Evolutionary conservation across 331 rosid species (phyloP), one percentile per base, ranked within the genome.

Genomic region (Pyrus hybrid): DNA sequence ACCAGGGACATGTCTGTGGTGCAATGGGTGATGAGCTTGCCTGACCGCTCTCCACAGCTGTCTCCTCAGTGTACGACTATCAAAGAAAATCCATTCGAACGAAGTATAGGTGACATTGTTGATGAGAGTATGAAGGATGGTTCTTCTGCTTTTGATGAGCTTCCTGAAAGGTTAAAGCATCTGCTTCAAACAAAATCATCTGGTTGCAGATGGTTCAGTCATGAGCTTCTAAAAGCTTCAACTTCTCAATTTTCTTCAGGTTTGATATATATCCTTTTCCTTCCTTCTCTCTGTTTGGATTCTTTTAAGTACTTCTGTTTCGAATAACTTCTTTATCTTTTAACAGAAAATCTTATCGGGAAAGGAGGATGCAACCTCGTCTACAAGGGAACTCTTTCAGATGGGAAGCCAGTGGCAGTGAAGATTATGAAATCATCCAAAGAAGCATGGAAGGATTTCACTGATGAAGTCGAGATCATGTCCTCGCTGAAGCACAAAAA

Each of bases 291-390:
- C 47, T 8, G 3, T 63, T 71, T 63, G 64, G 47, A 71, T 7
- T 57, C 28, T 57, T 57, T 22, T 13, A 23, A 35, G 77, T 70
- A 12, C 63, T 30, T 67, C 8, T 43, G 22, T 33, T 51, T 30
- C 47, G 10, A 57, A 4, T 7, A 63, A 67, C 4, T 11, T 68
- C 5, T n/a, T 53, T 11, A 16, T 41, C 14, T 35, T 83, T 76
- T 18, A 56, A 80, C 88, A 95, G 99, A 84, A 78, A 95, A 91
- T 72, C 51, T 95, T 86, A 89, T 92, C 64, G 97, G 99, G 11
- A 92, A 88, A 86, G 99, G 99, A n/a, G 98, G 97, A 49, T 87
- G 89, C 80, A 95, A 90, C 76, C 86, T 86, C 18, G 99, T 92
- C 41, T 92, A 81, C 82, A 85, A 84, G 77, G 97, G 97, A 60